Conservation (phyloP, 2,329 filamentous ascomycete species). For the Ceratocystis alfenasii region DNA sequence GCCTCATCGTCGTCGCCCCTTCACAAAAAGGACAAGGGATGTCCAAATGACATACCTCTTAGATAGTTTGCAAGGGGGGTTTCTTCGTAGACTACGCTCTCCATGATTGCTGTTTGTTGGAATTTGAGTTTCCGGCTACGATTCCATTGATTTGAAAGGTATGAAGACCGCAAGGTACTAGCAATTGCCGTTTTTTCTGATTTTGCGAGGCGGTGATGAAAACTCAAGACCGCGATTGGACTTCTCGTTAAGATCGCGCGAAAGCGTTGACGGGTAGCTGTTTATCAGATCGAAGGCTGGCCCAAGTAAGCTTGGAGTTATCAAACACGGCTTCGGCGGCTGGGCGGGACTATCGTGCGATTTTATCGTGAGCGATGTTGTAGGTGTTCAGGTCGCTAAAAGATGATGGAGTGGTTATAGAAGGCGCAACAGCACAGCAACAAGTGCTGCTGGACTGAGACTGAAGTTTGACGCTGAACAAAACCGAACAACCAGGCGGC, state of each 20-base stretch:
- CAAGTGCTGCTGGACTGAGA: conserved; percentile 13
- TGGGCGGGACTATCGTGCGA: neutral
- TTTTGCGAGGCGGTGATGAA: neutral
- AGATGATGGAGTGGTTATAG: neutral
- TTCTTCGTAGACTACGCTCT: conserved; percentile 75
- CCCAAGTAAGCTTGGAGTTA: neutral
- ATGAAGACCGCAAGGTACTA: conserved; percentile 5
- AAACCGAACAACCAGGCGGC: conserved; percentile 1
- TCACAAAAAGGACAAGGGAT: neutral
- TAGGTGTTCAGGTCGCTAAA: neutral
- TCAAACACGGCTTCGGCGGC: neutral
- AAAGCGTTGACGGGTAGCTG: neutral
- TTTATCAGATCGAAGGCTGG: neutral
- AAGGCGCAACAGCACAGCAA: conserved; percentile 1
- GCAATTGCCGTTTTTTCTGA: conserved; percentile 5
- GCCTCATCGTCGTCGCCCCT: conserved; percentile 16
- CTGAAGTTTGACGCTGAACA: conserved; percentile 11
- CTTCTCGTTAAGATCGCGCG: neutral
- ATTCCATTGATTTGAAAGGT: conserved; percentile 9
- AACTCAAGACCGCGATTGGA: neutral
- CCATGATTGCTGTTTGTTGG: conserved; percentile 44
- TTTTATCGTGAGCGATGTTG: conserved; percentile 6
- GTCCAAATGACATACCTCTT: conserved; percentile 49
- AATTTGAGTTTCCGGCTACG: conserved; percentile 9
- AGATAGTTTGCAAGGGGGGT: conserved; percentile 82